phyloP scores from a whole-genome alignment of 2,329 filamentous ascomycete species.

The Dissoconium aciculare region DNA sequence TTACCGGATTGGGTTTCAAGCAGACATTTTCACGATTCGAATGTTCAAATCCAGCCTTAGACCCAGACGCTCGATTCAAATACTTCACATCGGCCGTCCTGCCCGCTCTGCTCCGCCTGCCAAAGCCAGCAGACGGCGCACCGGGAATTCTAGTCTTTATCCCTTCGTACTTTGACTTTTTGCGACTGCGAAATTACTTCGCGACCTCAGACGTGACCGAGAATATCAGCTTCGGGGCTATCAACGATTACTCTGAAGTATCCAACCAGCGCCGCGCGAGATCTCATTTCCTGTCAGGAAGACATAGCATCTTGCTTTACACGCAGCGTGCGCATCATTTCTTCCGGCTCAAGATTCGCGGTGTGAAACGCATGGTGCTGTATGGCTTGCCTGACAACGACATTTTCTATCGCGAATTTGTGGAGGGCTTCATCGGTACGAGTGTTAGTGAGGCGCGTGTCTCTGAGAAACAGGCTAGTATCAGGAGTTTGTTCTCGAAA shows the following conservation, averaged over 20 bases:
- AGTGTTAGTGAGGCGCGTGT: slow-evolving; percentile 44
- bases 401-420: slow-evolving; percentile 62
- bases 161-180: slow-evolving; percentile 87
- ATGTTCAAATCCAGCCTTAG: slow-evolving; percentile 50
- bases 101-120: slow-evolving; percentile 55
- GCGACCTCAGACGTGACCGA: slow-evolving; percentile 47
- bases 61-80: slow-evolving; percentile 79
- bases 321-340: slow-evolving; percentile 96
- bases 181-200: slow-evolving; percentile 84
- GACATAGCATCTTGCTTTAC: slow-evolving; percentile 74
- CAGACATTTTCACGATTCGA: slow-evolving; percentile 88
- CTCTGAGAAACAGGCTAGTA: slow-evolving; percentile 33
- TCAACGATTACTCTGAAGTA: slow-evolving; percentile 75
- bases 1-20: slow-evolving; percentile 47
- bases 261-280: slow-evolving; percentile 69
- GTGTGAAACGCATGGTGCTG: slow-evolving; percentile 72
- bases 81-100: slow-evolving; percentile 77
- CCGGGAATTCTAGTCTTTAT: slow-evolving; percentile 73
- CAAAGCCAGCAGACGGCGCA: slow-evolving; percentile 39
- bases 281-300: slow-evolving; percentile 71
- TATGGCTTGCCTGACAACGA: slow-evolving; percentile 86
- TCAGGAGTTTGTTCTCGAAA: slow-evolving; percentile 58
- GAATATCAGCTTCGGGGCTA: slow-evolving; percentile 57
- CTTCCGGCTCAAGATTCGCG: slow-evolving; percentile 66
- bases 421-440: slow-evolving; percentile 47